These are phyloP conservation scores for Colletotrichum theobromicola DNA, from an alignment of 2,329 filamentous ascomycete species.

Conservation along the genomic window DNA sequence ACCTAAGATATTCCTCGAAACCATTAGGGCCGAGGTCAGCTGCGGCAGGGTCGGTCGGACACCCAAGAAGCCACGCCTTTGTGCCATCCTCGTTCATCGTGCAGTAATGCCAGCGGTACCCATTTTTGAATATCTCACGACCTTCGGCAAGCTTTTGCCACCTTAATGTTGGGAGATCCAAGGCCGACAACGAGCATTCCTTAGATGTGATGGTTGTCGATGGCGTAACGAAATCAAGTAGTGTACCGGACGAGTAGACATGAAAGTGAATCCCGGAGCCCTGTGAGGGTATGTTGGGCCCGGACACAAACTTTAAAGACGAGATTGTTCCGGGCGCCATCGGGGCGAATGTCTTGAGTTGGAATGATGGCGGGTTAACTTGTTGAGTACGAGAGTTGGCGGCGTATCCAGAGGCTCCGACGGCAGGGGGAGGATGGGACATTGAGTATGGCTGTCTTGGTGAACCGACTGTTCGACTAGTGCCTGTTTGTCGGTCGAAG, in stretches of 20 bases:
- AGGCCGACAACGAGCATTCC: constrained; percentile 87
- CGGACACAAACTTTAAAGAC: constrained; percentile 86
- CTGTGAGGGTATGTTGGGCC: constrained; percentile 84
- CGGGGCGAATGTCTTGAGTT: constrained; percentile 76
- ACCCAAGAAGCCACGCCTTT: constrained; percentile 96
- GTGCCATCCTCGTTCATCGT: constrained; percentile 95
- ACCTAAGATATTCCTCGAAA: constrained; percentile 86
- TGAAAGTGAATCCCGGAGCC: constrained; percentile 95
- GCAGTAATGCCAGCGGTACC: constrained; percentile 98
- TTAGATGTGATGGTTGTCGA: constrained; percentile 84
- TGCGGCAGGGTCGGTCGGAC: constrained; percentile 73
- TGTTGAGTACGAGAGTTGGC: constrained; percentile 72
- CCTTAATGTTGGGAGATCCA: constrained; percentile 84
- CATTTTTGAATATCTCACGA: constrained; percentile 87
- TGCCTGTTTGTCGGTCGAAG: constrained; percentile 51
- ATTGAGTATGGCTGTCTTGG: constrained; percentile 59
- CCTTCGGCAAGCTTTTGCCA: constrained; percentile 97
- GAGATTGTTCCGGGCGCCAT: constrained; percentile 90
- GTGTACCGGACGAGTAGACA: constrained; percentile 87
- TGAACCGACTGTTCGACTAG: constrained; percentile 50
- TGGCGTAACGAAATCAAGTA: constrained; percentile 94
- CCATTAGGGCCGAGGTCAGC: constrained; percentile 71
- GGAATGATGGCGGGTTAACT: constrained; percentile 70
- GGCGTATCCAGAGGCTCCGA: constrained; percentile 68
- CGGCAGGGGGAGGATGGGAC: constrained; percentile 48